Evolutionary conservation across 306 rosid genomes (phyloP).

Genomic region (Malus domestica): ASM211411v1 NC_041801.1:2530001-2530500

Average conservation of each 20-base stretch:
- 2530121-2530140: conserved; percentile 2
- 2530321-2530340: conserved; percentile 19
- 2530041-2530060: conserved; percentile 20
- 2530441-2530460: conserved; percentile 81
- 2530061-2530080: not conserved
- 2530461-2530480: conserved; percentile 90
- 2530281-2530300: conserved; percentile 5
- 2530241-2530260: conserved; percentile 38
- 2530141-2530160: conserved; percentile 19
- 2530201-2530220: conserved; percentile 53
- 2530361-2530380: conserved; percentile 31
- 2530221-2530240: conserved; percentile 51
- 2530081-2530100: not conserved
- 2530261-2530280: conserved; percentile 27
- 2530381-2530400: conserved; percentile 45
- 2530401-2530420: conserved; percentile 90
- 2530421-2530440: conserved; percentile 90
- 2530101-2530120: not conserved
- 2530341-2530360: conserved; percentile 24
- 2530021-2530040: conserved; percentile 12
- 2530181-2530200: conserved; percentile 15
- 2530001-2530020: conserved; percentile 14
- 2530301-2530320: conserved; percentile 11
- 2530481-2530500: conserved; percentile 75
- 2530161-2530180: conserved; percentile 10